phyloP scores from a whole-genome alignment of 2,329 filamentous ascomycete species.

The Exophiala aquamarina region DNA sequence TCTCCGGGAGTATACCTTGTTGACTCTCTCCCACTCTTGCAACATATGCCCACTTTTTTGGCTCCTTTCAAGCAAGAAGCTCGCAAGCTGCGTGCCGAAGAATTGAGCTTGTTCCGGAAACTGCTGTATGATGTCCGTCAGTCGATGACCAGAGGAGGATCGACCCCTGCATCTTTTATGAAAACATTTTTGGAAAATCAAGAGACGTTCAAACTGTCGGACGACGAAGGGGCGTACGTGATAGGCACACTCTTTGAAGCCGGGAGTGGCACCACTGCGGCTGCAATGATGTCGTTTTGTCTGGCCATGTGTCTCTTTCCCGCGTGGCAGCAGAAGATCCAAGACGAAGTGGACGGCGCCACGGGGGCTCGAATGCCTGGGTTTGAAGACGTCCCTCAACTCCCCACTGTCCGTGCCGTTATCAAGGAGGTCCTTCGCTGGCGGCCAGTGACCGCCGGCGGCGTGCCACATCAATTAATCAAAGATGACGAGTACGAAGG shows the following conservation, averaged over 20 bases:
- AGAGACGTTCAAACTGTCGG: constrained; percentile 27
- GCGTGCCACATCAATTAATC: constrained; percentile 23
- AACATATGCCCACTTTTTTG: constrained; percentile 30
- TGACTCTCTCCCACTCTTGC: constrained; percentile 33
- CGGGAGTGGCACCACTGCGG: constrained; percentile 33
- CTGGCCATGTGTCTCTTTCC: constrained; percentile 32
- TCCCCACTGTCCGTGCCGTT: constrained; percentile 40
- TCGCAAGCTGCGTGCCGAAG: constrained; percentile 27
- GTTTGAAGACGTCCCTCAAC: constrained; percentile 36
- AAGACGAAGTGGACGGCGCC: constrained; percentile 38
- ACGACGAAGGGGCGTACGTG: constrained; percentile 33
- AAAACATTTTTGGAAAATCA: constrained; percentile 29
- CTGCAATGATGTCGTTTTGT: constrained; percentile 33
- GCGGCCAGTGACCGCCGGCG: constrained; percentile 36
- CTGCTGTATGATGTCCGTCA: constrained; percentile 34
- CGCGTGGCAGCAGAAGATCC: constrained; percentile 24
- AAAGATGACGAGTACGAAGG: constrained; percentile 32
- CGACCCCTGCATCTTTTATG: constrained; percentile 24
- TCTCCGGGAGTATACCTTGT: constrained; percentile 39
- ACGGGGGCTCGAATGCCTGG: constrained; percentile 32
- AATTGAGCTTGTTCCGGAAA: constrained; percentile 30
- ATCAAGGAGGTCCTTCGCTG: constrained; percentile 45
- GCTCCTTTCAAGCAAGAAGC: constrained; percentile 35
- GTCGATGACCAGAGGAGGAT: constrained; percentile 22
- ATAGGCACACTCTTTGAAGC: constrained; percentile 35